Conservation (phyloP, 2,329 filamentous ascomycete species). For the Magnaporthiopsis poae region DNA sequence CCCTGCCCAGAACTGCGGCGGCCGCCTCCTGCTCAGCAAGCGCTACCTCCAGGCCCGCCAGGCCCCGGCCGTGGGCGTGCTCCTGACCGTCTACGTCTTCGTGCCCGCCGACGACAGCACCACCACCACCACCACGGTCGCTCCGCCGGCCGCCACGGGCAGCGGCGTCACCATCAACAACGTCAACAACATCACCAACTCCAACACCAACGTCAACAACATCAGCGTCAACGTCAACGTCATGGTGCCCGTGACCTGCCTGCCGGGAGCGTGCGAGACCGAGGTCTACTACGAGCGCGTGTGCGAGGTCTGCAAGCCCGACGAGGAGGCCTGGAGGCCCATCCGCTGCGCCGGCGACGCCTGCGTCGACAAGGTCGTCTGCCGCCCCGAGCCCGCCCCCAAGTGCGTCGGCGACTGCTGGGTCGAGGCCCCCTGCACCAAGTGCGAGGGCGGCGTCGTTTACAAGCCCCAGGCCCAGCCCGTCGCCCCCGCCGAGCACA, state of each 20-base stretch:
- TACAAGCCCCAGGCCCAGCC: constrained; percentile 1
- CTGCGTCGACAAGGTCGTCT: constrained; percentile 2
- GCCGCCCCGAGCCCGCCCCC: constrained; percentile 1
- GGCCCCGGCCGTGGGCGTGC: not conserved
- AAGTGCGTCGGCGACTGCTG: constrained; percentile 1
- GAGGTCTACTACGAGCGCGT: constrained; percentile 1
- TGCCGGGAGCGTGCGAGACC: not conserved
- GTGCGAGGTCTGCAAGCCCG: constrained; percentile 2
- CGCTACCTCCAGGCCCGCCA: constrained; percentile 1
- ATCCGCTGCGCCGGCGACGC: constrained; percentile 3
- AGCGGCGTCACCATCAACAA: constrained; percentile 2
- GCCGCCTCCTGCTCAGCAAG: not conserved
- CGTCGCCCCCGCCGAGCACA: not conserved
- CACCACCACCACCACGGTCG: not conserved
- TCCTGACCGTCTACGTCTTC: constrained; percentile 4
- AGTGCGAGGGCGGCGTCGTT: constrained; percentile 2
- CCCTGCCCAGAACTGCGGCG: constrained; percentile 1
- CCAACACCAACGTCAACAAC: constrained; percentile 1
- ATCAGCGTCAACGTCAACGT: constrained; percentile 2
- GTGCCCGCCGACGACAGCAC: not conserved
- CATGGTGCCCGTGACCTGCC: constrained; percentile 2
- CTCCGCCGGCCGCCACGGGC: not conserved
- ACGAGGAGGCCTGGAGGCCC: not conserved
- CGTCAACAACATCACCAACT: constrained; percentile 3
- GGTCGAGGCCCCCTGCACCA: constrained; percentile 1